Evolutionary conservation across 2,329 filamentous ascomycete species (phyloP).

Genomic region (Fusarium papillatum): DNA sequence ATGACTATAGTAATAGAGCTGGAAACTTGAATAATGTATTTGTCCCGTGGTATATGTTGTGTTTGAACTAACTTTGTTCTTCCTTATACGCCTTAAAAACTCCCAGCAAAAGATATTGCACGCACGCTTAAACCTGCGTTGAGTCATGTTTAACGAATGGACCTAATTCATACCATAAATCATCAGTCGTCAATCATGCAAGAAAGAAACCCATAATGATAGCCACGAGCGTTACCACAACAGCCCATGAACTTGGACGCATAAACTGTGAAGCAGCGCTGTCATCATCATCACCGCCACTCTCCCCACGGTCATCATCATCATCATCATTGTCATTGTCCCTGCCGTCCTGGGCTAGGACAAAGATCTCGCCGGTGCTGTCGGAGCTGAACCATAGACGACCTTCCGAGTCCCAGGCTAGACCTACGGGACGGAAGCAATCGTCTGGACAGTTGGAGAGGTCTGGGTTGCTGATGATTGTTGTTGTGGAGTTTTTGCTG

Average conservation of each 20-base stretch:
- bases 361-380: slow-evolving; percentile 75
- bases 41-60: slow-evolving; percentile 8
- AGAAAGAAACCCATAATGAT: slow-evolving; percentile 46
- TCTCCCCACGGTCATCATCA: slow-evolving; percentile 8
- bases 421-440: slow-evolving; percentile 75
- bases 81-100: background rate
- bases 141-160: background rate
- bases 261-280: slow-evolving; percentile 37
- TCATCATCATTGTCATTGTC: background rate
- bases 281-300: slow-evolving; percentile 28
- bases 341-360: slow-evolving; percentile 51
- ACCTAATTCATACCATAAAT: background rate
- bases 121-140: background rate
- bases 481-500: slow-evolving; percentile 62
- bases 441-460: slow-evolving; percentile 63
- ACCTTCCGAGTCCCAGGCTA: slow-evolving; percentile 64
- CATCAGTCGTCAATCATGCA: slow-evolving; percentile 28
- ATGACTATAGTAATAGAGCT: slow-evolving; percentile 22
- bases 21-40: slow-evolving; percentile 14
- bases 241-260: slow-evolving; percentile 30
- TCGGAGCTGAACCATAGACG: slow-evolving; percentile 75
- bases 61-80: background rate
- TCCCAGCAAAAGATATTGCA: background rate
- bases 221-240: slow-evolving; percentile 46
- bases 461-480: slow-evolving; percentile 70